These are phyloP conservation scores for Alopecurus myosuroides DNA, from an alignment of 176 grass and related monocot species.

Conservation along the genomic window DNA sequence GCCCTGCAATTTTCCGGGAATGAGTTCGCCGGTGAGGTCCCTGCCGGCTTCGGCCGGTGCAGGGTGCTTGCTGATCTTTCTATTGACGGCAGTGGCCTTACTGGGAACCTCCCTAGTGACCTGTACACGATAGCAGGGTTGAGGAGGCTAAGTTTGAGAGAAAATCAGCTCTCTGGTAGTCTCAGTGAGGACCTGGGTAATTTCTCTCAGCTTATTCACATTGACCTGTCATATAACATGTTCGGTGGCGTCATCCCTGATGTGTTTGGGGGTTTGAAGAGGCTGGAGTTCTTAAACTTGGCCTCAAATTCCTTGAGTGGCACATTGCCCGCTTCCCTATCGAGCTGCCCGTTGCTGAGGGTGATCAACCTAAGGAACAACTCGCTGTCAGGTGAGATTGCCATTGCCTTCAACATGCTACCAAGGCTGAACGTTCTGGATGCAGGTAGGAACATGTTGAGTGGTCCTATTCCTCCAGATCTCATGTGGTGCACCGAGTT, in stretches of 20 bases:
- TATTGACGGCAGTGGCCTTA: constrained; percentile 17
- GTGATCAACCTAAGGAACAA: constrained; percentile 76
- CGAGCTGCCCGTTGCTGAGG: constrained; percentile 33
- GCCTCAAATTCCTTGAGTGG: constrained; percentile 44
- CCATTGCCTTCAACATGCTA: constrained; percentile 45
- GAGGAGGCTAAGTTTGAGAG: constrained; percentile 30
- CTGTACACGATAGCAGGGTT: constrained; percentile 35
- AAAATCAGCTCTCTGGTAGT: constrained; percentile 33
- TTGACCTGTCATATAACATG: constrained; percentile 49
- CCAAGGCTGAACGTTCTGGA: constrained; percentile 47
- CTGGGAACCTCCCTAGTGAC: constrained; percentile 26
- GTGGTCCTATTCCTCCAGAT: constrained; percentile 45
- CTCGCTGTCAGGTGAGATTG: constrained; percentile 42
- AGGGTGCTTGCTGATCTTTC: constrained; percentile 38
- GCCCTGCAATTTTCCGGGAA: constrained; percentile 40
- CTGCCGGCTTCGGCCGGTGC: background rate
- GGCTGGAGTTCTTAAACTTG: constrained; percentile 44
- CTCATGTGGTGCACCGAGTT: constrained; percentile 26
- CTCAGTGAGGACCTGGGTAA: constrained; percentile 31
- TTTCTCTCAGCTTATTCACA: constrained; percentile 38
- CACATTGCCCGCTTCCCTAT: constrained; percentile 63
- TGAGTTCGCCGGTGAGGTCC: constrained; percentile 12
- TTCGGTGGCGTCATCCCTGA: constrained; percentile 44
- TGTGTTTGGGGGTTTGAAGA: constrained; percentile 38
- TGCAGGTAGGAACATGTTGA: constrained; percentile 51